Percentiles rank a stretch among this genome's conserved stretches.
Conservation (phyloP, 2,329 filamentous ascomycete genomes). For the Endocalyx cinctus region DNA sequence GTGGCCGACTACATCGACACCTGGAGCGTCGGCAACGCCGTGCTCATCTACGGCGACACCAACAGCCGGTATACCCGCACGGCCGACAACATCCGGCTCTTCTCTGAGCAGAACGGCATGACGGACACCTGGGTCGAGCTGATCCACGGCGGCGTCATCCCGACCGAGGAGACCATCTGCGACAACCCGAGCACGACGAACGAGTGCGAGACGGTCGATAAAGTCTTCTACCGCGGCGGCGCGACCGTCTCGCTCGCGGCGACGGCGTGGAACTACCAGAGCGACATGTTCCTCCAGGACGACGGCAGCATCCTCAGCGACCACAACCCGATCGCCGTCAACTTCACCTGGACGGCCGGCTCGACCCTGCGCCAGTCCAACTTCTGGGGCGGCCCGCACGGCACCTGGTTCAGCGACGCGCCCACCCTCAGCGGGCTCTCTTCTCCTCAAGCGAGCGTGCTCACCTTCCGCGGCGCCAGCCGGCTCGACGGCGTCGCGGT, state of each 20-base stretch:
- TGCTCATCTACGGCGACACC: constrained; percentile 61
- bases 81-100: constrained; percentile 46
- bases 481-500: constrained; percentile 49
- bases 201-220: constrained; percentile 63
- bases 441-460: constrained; percentile 29
- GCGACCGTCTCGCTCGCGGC: constrained; percentile 42
- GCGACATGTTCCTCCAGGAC: constrained; percentile 50
- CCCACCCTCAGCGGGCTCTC: constrained; percentile 29
- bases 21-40: constrained; percentile 55
- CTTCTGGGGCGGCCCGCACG: constrained; percentile 44
- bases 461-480: constrained; percentile 42
- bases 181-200: constrained; percentile 50
- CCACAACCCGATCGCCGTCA: constrained; percentile 60
- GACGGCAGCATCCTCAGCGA: constrained; percentile 56
- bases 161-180: constrained; percentile 44
- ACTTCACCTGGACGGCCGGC: constrained; percentile 41
- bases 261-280: constrained; percentile 50
- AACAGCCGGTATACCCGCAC: constrained; percentile 60
- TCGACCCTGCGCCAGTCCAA: constrained; percentile 36
- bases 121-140: constrained; percentile 58
- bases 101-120: constrained; percentile 47
- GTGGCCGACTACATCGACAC: constrained; percentile 52
- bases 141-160: constrained; percentile 40
- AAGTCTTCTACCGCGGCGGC: constrained; percentile 56
- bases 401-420: constrained; percentile 54